Evolutionary conservation across 2,329 filamentous ascomycete species (phyloP), one percentile per base, ranked within the genome.

Genomic region (Ustulina deusta): DNA sequence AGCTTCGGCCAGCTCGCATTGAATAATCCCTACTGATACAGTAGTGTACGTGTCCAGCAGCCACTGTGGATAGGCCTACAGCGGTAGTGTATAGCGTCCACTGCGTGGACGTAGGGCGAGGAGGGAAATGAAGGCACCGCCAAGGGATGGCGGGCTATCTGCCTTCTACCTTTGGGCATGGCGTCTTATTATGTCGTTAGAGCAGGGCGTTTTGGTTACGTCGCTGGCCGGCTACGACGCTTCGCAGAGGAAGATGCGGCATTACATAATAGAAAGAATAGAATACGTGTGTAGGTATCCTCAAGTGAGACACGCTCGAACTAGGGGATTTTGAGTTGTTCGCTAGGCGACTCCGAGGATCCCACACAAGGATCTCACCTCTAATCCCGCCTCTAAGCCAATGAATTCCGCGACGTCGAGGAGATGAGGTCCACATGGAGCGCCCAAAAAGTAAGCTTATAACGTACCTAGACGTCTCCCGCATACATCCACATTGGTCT

Each of bases 261-360:
- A 59, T 63, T 63, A 64, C 65, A 64, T 67, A 59, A 67, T 57
- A 51, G 40, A 29, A 46, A n/a, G 55, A 27, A 17, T 20, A 25
- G 22, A 54, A n/a, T 1, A 6, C 6, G 46, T 17, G 34, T 25
- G 52, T 27, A 36, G 29, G 57, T 2, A 22, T 29, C 20, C 32
- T 58, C 38, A 61, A 68, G 66, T 62, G 66, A 68, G 57, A 57
- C 36, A 52, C 55, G 67, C 36, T 66, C 60, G 17, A 64, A 46
- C 59, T 42, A 63, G 36, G 49, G 27, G 55, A 60, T 69, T 55
- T 66, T 55, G 66, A 66, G 66, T 65, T 66, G 60, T 59, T 48
- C 51, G 59, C 49, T 69, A 69, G 67, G 67, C 67, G 67, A 69
- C 60, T 60, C 67, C 67, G 67, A 69, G 32, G 64, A 67, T 67